Conservation (phyloP, 2,329 filamentous ascomycete genomes). For the Microdochium bolleyi region DNA sequence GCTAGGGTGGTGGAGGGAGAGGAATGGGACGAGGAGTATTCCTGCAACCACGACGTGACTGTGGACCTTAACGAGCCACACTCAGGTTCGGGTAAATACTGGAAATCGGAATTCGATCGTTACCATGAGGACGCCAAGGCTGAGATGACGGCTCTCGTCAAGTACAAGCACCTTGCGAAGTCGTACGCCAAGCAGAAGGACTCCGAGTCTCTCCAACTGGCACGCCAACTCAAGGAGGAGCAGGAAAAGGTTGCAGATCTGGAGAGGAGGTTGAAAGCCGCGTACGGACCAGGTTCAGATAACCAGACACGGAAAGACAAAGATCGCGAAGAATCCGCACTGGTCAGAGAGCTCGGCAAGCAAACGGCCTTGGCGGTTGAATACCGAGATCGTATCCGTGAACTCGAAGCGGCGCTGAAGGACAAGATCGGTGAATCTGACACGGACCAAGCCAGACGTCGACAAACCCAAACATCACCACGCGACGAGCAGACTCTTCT, state of each 20-base stretch:
- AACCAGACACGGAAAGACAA: slow-evolving; percentile 22
- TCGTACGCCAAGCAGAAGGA: slow-evolving; percentile 75
- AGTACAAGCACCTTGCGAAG: slow-evolving; percentile 73
- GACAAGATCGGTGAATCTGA: slow-evolving; percentile 24
- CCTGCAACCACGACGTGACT: slow-evolving; percentile 53
- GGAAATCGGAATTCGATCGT: slow-evolving; percentile 69
- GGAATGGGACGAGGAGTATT: slow-evolving; percentile 43
- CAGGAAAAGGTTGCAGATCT: slow-evolving; percentile 56
- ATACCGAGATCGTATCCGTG: slow-evolving; percentile 51
- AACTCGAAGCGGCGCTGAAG: slow-evolving; percentile 44
- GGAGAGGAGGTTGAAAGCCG: slow-evolving; percentile 53
- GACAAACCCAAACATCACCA: slow-evolving; percentile 34
- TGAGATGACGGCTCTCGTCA: slow-evolving; percentile 70
- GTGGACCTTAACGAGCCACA: slow-evolving; percentile 66
- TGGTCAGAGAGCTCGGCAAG: slow-evolving; percentile 45
- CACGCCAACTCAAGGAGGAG: slow-evolving; percentile 59
- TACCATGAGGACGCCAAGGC: slow-evolving; percentile 65
- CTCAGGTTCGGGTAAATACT: slow-evolving; percentile 69
- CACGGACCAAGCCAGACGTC: slow-evolving; percentile 20
- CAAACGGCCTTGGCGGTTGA: slow-evolving; percentile 50
- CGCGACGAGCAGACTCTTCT: slow-evolving; percentile 41
- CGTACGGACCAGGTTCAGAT: slow-evolving; percentile 47
- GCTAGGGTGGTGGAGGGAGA: slow-evolving; percentile 14
- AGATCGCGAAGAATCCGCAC: slow-evolving; percentile 34
- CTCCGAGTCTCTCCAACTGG: slow-evolving; percentile 57